Conservation (phyloP, 176 grass and related monocot genomes). For the Metroxylon sagu region DNA sequence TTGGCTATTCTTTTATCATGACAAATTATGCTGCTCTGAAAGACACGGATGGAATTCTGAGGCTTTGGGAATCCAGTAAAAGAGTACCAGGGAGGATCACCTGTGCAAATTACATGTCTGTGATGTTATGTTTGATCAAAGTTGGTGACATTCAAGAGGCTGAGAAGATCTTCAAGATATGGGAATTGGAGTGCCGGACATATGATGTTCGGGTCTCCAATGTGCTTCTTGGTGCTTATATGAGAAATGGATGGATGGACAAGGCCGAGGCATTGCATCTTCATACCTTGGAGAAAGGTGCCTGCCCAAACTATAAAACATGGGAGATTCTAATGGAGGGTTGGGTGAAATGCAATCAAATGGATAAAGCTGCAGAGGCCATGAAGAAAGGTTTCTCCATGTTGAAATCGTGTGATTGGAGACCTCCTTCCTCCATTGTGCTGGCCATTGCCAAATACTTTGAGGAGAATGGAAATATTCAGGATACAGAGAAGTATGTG, state of each 20-base stretch:
- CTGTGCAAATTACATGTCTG: conserved; percentile 54
- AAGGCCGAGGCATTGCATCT: conserved; percentile 70
- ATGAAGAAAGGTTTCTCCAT: conserved; percentile 60
- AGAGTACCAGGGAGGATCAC: conserved; percentile 56
- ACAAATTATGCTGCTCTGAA: conserved; percentile 63
- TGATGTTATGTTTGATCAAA: conserved; percentile 55
- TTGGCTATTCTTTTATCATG: conserved; percentile 77
- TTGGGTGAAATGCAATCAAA: conserved; percentile 44
- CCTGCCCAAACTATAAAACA: conserved; percentile 67
- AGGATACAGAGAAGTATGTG: conserved; percentile 27
- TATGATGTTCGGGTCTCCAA: conserved; percentile 64
- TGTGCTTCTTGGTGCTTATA: conserved; percentile 75
- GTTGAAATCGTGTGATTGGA: conserved; percentile 60
- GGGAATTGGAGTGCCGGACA: conserved; percentile 50
- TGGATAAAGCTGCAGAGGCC: conserved; percentile 67
- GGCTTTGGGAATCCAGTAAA: conserved; percentile 69
- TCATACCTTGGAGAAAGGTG: conserved; percentile 64
- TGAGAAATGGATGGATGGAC: conserved; percentile 78
- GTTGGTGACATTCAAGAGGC: conserved; percentile 44
- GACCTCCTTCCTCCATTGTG: conserved; percentile 33
- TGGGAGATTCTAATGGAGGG: conserved; percentile 87
- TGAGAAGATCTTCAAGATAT: conserved; percentile 62
- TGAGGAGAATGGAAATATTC: conserved; percentile 40
- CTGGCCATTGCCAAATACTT: conserved; percentile 56
- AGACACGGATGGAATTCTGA: conserved; percentile 46